phyloP scores from a whole-genome alignment of 2,329 filamentous ascomycete genomes.

The Berkeleyomyces rouxiae region DNA sequence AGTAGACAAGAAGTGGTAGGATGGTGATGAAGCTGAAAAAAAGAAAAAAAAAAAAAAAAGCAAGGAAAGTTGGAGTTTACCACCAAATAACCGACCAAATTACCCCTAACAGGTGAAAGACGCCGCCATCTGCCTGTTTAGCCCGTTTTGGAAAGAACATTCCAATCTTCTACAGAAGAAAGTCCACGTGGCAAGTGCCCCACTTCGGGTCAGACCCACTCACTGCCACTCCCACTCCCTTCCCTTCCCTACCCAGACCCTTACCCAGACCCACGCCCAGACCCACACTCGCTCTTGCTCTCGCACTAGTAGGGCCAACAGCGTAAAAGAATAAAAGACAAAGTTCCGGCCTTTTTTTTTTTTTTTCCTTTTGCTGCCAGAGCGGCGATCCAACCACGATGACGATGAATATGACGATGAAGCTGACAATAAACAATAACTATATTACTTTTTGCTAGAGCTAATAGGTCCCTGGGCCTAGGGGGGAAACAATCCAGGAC shows the following conservation, averaged over 20 bases:
- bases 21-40: background rate
- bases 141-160: conserved; percentile 7
- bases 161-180: conserved; percentile 1
- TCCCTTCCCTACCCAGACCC: background rate
- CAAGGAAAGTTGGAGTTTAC: background rate
- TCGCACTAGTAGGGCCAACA: too few relatives aligned
- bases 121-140: background rate
- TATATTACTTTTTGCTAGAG: too few relatives aligned
- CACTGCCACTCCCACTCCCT: background rate
- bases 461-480: too few relatives aligned
- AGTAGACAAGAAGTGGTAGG: background rate
- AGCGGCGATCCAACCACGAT: too few relatives aligned
- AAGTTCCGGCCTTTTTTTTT: too few relatives aligned
- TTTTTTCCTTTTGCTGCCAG: too few relatives aligned
- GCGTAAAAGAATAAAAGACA: too few relatives aligned
- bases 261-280: background rate
- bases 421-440: too few relatives aligned
- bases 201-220: background rate
- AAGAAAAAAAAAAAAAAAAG: background rate
- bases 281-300: too few relatives aligned
- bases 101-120: background rate
- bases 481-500: too few relatives aligned
- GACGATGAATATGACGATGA: too few relatives aligned
- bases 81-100: background rate
- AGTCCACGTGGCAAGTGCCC: conserved; percentile 1